phyloP scores from a whole-genome alignment of 176 grass and related monocot species.

The Secale cereale region DNA sequence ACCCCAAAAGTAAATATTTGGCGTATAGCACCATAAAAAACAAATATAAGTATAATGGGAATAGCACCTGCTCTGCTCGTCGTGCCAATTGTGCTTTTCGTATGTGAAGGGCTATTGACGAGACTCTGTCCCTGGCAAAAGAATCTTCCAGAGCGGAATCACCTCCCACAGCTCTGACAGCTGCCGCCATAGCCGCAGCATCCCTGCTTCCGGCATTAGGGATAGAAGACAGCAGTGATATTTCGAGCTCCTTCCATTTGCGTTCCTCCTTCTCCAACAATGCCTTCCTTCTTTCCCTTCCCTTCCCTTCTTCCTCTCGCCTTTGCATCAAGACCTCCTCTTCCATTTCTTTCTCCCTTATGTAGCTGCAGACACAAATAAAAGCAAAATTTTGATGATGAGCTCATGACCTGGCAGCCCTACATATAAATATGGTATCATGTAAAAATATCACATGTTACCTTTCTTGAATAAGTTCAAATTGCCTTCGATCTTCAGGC shows the following conservation, averaged over 20 bases:
- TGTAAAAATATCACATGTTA: constrained; percentile 22
- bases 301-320: constrained; percentile 96
- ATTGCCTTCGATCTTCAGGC: constrained; percentile 92
- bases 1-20: neutral
- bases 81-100: constrained; percentile 77
- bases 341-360: constrained; percentile 99
- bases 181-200: constrained; percentile 98
- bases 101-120: constrained; percentile 80
- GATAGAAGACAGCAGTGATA: constrained; percentile 86
- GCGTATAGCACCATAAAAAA: neutral
- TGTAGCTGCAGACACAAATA: constrained; percentile 66
- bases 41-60: neutral
- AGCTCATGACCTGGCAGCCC: neutral
- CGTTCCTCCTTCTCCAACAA: constrained; percentile 94
- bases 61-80: constrained; percentile 81
- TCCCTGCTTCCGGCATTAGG: constrained; percentile 96
- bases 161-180: constrained; percentile 90
- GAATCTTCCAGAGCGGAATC: constrained; percentile 91
- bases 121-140: constrained; percentile 92
- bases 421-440: neutral
- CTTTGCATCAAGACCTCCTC: constrained; percentile 97
- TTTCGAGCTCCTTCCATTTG: constrained; percentile 99
- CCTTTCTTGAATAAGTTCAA: constrained; percentile 99
- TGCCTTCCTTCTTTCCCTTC: constrained; percentile 93
- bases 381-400: constrained; percentile 6